phyloP scores from a whole-genome alignment of 495 filamentous ascomycete species.

The Talaromyces liani region DNA sequence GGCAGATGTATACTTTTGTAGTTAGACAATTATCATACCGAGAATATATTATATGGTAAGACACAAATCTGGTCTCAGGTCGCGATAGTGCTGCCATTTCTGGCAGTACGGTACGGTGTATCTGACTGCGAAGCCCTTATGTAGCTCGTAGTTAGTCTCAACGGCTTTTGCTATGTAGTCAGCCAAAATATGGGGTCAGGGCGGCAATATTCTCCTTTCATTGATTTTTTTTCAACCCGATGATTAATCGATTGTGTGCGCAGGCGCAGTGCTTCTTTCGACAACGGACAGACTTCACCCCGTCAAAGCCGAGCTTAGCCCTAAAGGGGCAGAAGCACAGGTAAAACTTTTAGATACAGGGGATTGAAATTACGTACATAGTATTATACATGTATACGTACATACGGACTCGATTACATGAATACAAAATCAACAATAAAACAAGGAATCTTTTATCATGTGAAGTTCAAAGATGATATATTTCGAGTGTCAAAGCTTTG shows the following conservation, averaged over 20 bases:
- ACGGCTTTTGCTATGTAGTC: not conserved
- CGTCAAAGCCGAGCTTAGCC: not conserved
- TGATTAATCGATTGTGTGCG: not conserved
- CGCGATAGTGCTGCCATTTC: not conserved
- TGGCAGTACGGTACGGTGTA: not conserved
- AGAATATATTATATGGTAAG: not conserved
- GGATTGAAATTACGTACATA: not conserved
- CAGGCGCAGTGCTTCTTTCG: too few relatives aligned
- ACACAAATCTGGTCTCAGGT: not conserved
- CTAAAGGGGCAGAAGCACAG: not conserved
- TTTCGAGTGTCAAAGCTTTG: not conserved
- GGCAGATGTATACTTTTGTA: not conserved
- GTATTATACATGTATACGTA: not conserved
- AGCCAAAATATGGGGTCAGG: not conserved
- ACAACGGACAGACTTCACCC: not conserved
- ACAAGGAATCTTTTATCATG: not conserved
- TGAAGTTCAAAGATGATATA: not conserved
- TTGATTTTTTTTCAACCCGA: not conserved
- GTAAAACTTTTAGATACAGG: not conserved
- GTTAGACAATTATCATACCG: not conserved
- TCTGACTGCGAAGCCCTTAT: not conserved
- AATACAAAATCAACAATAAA: not conserved
- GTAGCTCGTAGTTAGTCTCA: not conserved
- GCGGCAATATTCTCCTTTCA: not conserved
- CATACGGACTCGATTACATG: not conserved